Percentiles rank a stretch among this genome's conserved stretches.
Evolutionary conservation across 768 basidiomycete species (phyloP).

Genomic region (Naganishia randhawae): DNA sequence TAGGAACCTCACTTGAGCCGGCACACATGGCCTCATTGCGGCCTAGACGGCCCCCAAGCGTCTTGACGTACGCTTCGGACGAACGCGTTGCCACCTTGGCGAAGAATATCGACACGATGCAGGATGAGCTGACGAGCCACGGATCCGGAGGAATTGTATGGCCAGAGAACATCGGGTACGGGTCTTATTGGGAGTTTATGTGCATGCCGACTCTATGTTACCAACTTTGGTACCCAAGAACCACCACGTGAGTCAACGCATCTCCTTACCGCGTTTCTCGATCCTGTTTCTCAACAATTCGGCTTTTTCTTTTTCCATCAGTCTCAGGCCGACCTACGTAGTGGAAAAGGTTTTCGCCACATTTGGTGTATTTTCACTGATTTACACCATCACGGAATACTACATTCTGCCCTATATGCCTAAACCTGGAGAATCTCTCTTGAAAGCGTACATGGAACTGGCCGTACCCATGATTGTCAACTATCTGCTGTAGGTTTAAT

Average conservation of each 20-base stretch:
- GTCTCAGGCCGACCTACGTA: conserved; percentile 66
- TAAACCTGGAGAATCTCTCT: conserved; percentile 42
- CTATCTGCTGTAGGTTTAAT: conserved; percentile 78
- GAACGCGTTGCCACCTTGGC: conserved; percentile 65
- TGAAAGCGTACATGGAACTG: conserved; percentile 72
- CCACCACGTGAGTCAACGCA: conserved; percentile 61
- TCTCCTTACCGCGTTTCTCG: background rate
- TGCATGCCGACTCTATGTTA: conserved; percentile 90
- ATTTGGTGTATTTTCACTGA: conserved; percentile 91
- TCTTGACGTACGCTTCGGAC: conserved; percentile 66
- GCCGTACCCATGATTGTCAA: conserved; percentile 70
- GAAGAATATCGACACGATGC: conserved; percentile 68
- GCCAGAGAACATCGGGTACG: conserved; percentile 77
- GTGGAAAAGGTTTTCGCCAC: conserved; percentile 75
- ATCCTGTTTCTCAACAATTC: background rate
- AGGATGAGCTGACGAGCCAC: conserved; percentile 68
- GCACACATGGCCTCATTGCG: conserved; percentile 39
- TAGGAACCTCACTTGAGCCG: conserved; percentile 48
- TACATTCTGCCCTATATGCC: conserved; percentile 80
- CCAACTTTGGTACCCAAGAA: conserved; percentile 92
- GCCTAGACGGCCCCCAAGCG: conserved; percentile 37
- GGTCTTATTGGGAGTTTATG: conserved; percentile 79
- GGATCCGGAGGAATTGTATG: conserved; percentile 64
- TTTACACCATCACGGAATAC: conserved; percentile 76
- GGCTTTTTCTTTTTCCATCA: conserved; percentile 25